Evolutionary conservation across 1,284 basidiomycete genomes (phyloP).

Genomic region (Marasmius oreades): DNA sequence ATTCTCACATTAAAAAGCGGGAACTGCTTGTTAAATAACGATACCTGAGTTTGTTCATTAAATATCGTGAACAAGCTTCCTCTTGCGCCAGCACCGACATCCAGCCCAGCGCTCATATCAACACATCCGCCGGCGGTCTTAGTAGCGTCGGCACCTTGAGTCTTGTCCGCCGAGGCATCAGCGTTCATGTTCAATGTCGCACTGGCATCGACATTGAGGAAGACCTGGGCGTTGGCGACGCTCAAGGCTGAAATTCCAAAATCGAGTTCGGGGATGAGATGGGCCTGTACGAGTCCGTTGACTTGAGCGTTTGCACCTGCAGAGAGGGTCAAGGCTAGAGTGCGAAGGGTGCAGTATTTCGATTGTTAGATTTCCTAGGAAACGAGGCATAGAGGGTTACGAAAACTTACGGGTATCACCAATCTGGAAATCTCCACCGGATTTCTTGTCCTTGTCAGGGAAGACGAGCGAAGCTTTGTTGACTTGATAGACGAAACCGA

Average conservation of each 20-base stretch:
- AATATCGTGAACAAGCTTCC: neutral
- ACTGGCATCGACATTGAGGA: conserved; percentile 42
- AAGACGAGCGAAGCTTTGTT: conserved; percentile 31
- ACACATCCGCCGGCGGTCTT: conserved; percentile 1
- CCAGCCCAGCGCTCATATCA: neutral
- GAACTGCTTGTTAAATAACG: neutral
- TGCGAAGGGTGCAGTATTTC: neutral
- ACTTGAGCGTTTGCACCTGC: conserved; percentile 35
- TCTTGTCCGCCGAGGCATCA: conserved; percentile 19
- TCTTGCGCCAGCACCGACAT: neutral
- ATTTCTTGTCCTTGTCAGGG: conserved; percentile 21
- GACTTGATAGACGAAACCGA: conserved; percentile 36
- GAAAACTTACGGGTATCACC: conserved; percentile 33
- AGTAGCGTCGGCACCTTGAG: conserved; percentile 5
- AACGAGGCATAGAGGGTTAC: neutral
- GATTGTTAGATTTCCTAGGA: conserved; percentile 1
- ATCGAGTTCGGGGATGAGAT: conserved; percentile 46
- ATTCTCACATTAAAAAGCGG: neutral
- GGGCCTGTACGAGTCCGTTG: conserved; percentile 39
- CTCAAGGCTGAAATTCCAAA: conserved; percentile 40
- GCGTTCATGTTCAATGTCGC: conserved; percentile 34
- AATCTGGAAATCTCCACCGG: conserved; percentile 20
- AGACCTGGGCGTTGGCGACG: conserved; percentile 34
- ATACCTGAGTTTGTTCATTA: neutral
- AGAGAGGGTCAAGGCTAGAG: conserved; percentile 25